These are phyloP conservation scores for Coemansia sp. DNA, from an alignment of 192 early-diverging fungal species.

Conservation along the genomic window DNA sequence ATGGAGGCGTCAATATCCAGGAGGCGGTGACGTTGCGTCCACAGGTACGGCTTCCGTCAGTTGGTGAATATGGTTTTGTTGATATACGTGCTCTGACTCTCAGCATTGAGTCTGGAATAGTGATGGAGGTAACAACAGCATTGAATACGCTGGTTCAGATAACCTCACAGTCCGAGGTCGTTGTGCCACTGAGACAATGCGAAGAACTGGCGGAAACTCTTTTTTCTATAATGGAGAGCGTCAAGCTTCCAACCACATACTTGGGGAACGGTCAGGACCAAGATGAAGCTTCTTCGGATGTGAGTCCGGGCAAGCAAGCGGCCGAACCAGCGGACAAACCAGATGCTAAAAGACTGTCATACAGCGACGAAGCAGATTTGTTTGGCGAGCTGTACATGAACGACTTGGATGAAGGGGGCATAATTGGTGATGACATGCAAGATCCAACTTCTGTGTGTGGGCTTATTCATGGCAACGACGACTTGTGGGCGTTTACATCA, in stretches of 20 bases:
- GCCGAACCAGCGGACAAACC: not conserved
- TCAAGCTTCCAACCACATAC: slow-evolving; percentile 12
- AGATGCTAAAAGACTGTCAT: not conserved
- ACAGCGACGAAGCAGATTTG: slow-evolving; percentile 31
- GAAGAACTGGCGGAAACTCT: slow-evolving; percentile 70
- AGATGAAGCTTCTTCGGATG: not conserved
- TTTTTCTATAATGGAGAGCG: slow-evolving; percentile 60
- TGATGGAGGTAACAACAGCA: slow-evolving; percentile 71
- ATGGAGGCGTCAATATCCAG: slow-evolving; percentile 75
- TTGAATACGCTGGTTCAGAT: slow-evolving; percentile 70
- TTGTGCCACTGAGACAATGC: slow-evolving; percentile 59
- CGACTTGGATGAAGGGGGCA: slow-evolving; percentile 23
- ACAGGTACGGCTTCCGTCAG: slow-evolving; percentile 51
- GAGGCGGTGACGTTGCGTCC: slow-evolving; percentile 58
- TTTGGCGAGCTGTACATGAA: slow-evolving; percentile 22
- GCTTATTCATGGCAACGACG: slow-evolving; percentile 35
- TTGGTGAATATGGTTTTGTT: slow-evolving; percentile 58
- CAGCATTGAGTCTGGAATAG: slow-evolving; percentile 76
- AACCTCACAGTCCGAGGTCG: slow-evolving; percentile 56
- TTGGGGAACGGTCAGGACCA: not conserved
- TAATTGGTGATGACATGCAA: slow-evolving; percentile 46
- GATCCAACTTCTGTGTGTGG: slow-evolving; percentile 41
- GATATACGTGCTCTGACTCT: slow-evolving; percentile 78
- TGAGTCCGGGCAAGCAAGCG: not conserved
- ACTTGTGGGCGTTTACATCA: slow-evolving; percentile 51